A percentile compares a stretch with the other conserved stretches of the same genome.
Conservation (phyloP, 2,329 filamentous ascomycete genomes). For the Cladosporium sp. region DNA sequence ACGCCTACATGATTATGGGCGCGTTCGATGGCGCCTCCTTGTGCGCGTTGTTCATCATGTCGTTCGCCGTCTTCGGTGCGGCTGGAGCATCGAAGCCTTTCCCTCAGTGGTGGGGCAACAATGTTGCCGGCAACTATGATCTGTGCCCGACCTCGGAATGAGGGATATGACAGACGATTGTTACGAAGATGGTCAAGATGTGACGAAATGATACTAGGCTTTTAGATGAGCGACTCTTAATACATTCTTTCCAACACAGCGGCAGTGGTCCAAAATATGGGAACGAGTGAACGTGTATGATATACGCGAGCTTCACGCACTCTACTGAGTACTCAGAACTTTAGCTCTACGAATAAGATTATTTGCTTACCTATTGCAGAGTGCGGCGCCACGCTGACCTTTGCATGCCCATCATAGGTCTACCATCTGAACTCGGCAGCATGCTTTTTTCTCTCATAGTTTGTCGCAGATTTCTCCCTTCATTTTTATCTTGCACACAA, state of each 20-base stretch:
- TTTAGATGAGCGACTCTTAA: not conserved
- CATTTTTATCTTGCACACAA: not conserved
- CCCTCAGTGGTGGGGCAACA: constrained; percentile 60
- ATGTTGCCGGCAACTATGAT: constrained; percentile 52
- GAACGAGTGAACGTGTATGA: not conserved
- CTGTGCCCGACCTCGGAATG: constrained; percentile 43
- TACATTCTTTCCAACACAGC: not conserved
- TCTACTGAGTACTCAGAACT: not conserved
- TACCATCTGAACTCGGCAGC: not conserved
- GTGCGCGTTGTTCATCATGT: constrained; percentile 54
- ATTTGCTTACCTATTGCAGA: not conserved
- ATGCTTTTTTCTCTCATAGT: not conserved
- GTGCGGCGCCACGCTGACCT: not conserved
- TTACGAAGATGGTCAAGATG: not conserved
- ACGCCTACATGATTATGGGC: constrained; percentile 51
- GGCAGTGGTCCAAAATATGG: not conserved
- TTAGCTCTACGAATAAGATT: not conserved
- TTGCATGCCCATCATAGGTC: not conserved
- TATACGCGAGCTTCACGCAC: not conserved
- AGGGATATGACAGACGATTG: not conserved
- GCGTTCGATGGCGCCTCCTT: constrained; percentile 52
- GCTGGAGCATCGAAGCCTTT: constrained; percentile 44
- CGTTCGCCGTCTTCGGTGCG: constrained; percentile 57
- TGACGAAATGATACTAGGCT: not conserved
- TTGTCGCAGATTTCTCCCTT: not conserved